Evolutionary conservation across 306 rosid genomes (phyloP).

Genomic region (Mucuna pruriens): DNA sequence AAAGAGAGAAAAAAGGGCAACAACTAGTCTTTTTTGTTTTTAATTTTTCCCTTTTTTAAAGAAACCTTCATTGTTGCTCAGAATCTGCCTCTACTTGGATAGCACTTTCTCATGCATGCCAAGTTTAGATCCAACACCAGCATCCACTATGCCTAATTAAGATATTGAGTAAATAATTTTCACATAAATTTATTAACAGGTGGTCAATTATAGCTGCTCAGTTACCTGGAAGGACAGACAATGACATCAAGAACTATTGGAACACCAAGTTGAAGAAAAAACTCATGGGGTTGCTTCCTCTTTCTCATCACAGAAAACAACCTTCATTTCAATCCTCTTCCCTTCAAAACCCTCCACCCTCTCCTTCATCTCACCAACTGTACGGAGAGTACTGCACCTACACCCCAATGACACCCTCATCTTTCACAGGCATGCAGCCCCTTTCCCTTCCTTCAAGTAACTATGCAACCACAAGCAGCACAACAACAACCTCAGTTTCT

Average conservation of each 20-base stretch:
- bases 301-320: slow-evolving; percentile 50
- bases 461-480: slow-evolving; percentile 41
- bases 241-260: slow-evolving; percentile 98
- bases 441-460: slow-evolving; percentile 31
- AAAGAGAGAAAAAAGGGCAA: neutral
- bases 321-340: slow-evolving; percentile 44
- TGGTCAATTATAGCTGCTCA: slow-evolving; percentile 99
- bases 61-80: slow-evolving; percentile 15
- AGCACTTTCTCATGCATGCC: slow-evolving; percentile 49
- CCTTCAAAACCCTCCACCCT: slow-evolving; percentile 30
- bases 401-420: slow-evolving; percentile 29
- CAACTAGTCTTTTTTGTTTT: neutral
- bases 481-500: slow-evolving; percentile 20
- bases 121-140: slow-evolving; percentile 52
- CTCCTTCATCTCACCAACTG: slow-evolving; percentile 28
- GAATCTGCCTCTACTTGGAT: slow-evolving; percentile 43
- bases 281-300: slow-evolving; percentile 62
- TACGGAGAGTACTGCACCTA: slow-evolving; percentile 31
- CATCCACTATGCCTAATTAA: slow-evolving; percentile 32
- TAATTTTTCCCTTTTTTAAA: neutral
- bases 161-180: neutral
- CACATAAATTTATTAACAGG: slow-evolving; percentile 46
- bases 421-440: slow-evolving; percentile 47
- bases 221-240: slow-evolving; percentile 95
- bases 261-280: slow-evolving; percentile 98